A percentile compares a stretch with the other conserved stretches of the same genome.
These are phyloP conservation scores for Pezicula carpinea DNA, from an alignment of 2,329 filamentous ascomycete species.

Conservation along the genomic window DNA sequence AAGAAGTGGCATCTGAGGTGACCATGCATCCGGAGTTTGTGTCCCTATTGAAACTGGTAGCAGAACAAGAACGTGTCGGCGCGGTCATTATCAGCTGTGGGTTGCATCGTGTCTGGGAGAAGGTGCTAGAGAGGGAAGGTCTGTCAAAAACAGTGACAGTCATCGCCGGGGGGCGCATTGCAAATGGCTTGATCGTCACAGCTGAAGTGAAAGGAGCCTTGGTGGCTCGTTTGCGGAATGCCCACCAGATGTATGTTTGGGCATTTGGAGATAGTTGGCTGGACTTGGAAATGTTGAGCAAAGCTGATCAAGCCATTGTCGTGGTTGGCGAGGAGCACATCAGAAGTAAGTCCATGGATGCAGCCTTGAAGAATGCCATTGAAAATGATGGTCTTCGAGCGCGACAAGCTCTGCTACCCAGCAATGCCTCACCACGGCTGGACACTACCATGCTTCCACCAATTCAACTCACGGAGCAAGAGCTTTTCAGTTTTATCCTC, in stretches of 20 bases:
- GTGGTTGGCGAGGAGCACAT: conserved; percentile 43
- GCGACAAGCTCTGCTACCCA: conserved; percentile 43
- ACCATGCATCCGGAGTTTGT: conserved; percentile 44
- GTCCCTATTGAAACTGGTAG: conserved; percentile 34
- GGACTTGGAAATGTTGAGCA: conserved; percentile 52
- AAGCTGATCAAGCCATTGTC: conserved; percentile 49
- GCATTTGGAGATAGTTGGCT: conserved; percentile 58
- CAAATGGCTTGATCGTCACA: conserved; percentile 46
- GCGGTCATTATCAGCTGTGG: conserved; percentile 53
- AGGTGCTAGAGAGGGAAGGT: conserved; percentile 39
- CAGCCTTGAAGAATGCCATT: conserved; percentile 37
- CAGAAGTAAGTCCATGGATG: conserved; percentile 51
- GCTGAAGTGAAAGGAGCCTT: conserved; percentile 43
- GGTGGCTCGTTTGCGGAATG: conserved; percentile 35
- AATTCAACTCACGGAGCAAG: conserved; percentile 26
- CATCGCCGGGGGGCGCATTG: conserved; percentile 46
- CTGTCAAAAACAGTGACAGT: conserved; percentile 40
- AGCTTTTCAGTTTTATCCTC: conserved; percentile 19
- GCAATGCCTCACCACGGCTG: conserved; percentile 34
- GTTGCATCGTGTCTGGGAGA: conserved; percentile 48
- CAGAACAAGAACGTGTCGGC: conserved; percentile 32
- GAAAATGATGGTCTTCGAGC: conserved; percentile 33
- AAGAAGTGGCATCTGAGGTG: conserved; percentile 36
- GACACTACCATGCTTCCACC: conserved; percentile 38
- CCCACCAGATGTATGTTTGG: conserved; percentile 36